phyloP scores from a whole-genome alignment of 1,284 basidiomycete species.

The Sporisorium reilianum region DNA sequence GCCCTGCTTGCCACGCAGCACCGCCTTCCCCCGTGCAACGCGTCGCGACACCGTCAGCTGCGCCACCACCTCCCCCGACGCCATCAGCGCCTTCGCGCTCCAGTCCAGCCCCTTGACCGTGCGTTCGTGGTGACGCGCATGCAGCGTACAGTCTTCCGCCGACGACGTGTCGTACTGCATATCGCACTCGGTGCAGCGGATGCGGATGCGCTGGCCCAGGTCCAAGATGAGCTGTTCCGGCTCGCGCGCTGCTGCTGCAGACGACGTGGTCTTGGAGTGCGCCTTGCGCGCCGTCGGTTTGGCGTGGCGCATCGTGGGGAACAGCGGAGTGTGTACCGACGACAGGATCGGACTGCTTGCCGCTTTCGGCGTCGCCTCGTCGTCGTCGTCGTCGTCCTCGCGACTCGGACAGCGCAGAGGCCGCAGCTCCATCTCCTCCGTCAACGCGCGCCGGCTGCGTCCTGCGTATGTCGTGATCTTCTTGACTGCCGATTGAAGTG shows the following conservation, averaged over 20 bases:
- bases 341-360: conserved; percentile 36
- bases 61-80: conserved; percentile 35
- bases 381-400: conserved; percentile 16
- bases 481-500: conserved; percentile 16
- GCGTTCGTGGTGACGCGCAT: conserved; percentile 55
- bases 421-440: conserved; percentile 23
- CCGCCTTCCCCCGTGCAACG: conserved; percentile 10
- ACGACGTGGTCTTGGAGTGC: conserved; percentile 13
- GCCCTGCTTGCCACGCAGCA: conserved; percentile 20
- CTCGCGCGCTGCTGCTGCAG: conserved; percentile 6
- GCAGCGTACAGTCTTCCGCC: conserved; percentile 53
- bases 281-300: conserved; percentile 21
- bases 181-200: conserved; percentile 52
- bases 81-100: conserved; percentile 43
- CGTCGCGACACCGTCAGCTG: conserved; percentile 15
- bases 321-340: conserved; percentile 18
- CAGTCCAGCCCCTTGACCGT: conserved; percentile 57
- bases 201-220: conserved; percentile 57
- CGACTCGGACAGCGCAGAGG: background rate
- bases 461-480: conserved; percentile 44
- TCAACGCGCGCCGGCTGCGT: conserved; percentile 41
- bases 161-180: conserved; percentile 63
- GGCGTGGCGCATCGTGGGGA: conserved; percentile 15
- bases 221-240: conserved; percentile 61
- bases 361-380: conserved; percentile 24